A percentile compares a stretch with the other conserved stretches of the same genome.
Evolutionary conservation across 129 eudicot species (phyloP).

Genomic region (Artemisia tridentata): DNA sequence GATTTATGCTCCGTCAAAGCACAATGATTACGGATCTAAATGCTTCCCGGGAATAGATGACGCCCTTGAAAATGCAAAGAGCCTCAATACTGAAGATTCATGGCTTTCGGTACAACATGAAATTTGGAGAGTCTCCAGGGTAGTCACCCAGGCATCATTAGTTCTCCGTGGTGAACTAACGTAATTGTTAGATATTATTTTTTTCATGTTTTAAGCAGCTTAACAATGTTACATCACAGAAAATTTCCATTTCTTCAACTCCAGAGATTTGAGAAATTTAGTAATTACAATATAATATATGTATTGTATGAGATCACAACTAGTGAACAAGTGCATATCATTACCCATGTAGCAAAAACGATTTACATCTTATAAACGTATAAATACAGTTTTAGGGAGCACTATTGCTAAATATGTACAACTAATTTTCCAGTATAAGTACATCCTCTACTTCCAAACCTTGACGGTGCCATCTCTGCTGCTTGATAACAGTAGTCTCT

Average conservation of each 20-base stretch:
- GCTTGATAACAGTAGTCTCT: conserved; percentile 86
- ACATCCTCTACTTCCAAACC: conserved; percentile 82
- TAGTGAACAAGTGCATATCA: conserved; percentile 3
- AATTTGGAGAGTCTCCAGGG: conserved; percentile 90
- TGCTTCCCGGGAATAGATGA: conserved; percentile 82
- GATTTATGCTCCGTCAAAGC: conserved; percentile 87
- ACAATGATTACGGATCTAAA: conserved; percentile 76
- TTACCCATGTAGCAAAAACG: conserved; percentile 6
- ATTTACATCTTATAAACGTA: conserved; percentile 23
- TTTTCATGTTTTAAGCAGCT: background rate
- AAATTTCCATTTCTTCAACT: background rate
- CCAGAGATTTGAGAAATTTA: background rate
- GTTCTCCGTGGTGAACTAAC: conserved; percentile 65
- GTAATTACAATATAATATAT: background rate
- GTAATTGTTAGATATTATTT: conserved; percentile 11
- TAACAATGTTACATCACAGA: background rate
- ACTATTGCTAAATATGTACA: conserved; percentile 45
- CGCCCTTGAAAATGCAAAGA: conserved; percentile 61
- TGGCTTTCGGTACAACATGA: conserved; percentile 79
- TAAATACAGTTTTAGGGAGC: conserved; percentile 29
- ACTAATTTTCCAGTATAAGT: conserved; percentile 2
- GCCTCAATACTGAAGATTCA: conserved; percentile 46
- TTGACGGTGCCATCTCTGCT: conserved; percentile 97
- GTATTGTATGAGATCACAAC: background rate
- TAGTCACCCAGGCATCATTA: conserved; percentile 64